Evolutionary conservation across 768 basidiomycete species (phyloP).

Genomic region (Phylloporus sp.): DNA sequence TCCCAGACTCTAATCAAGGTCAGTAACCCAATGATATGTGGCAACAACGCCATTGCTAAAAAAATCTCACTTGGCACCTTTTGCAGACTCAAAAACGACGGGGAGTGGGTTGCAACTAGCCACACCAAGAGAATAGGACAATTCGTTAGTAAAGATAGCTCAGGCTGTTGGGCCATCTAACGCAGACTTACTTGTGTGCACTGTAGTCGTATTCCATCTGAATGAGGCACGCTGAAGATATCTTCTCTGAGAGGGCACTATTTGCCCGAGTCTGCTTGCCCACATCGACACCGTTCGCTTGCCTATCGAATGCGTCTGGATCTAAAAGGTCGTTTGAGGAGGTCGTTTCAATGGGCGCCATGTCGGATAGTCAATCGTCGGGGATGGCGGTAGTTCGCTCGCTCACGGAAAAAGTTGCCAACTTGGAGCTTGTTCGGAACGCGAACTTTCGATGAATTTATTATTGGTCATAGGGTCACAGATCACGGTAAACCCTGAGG

Average conservation of each 20-base stretch:
- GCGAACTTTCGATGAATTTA: too few species aligned
- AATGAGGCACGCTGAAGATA: slow-evolving; percentile 68
- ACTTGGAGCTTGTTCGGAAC: too few species aligned
- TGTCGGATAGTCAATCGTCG: slow-evolving; percentile 6
- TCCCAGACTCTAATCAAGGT: slow-evolving; percentile 69
- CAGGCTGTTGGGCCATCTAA: slow-evolving; percentile 2
- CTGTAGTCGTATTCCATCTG: slow-evolving; percentile 76
- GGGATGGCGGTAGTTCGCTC: too few species aligned
- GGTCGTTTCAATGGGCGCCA: slow-evolving; percentile 22
- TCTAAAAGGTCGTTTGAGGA: background rate
- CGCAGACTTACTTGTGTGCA: slow-evolving; percentile 86
- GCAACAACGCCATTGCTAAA: slow-evolving; percentile 26
- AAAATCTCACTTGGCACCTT: slow-evolving; percentile 80
- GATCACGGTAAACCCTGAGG: too few species aligned
- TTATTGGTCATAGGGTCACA: too few species aligned
- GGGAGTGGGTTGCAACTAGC: slow-evolving; percentile 93
- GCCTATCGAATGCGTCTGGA: background rate
- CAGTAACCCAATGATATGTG: background rate
- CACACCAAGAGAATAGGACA: slow-evolving; percentile 37
- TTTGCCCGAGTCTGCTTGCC: slow-evolving; percentile 13
- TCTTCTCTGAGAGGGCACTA: slow-evolving; percentile 15
- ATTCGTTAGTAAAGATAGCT: slow-evolving; percentile 25
- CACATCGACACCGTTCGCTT: slow-evolving; percentile 4
- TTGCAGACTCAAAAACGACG: slow-evolving; percentile 87
- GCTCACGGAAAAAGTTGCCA: too few species aligned